Conservation (phyloP, 2,329 filamentous ascomycete species). For the Grosmannia clavigera region DNA sequence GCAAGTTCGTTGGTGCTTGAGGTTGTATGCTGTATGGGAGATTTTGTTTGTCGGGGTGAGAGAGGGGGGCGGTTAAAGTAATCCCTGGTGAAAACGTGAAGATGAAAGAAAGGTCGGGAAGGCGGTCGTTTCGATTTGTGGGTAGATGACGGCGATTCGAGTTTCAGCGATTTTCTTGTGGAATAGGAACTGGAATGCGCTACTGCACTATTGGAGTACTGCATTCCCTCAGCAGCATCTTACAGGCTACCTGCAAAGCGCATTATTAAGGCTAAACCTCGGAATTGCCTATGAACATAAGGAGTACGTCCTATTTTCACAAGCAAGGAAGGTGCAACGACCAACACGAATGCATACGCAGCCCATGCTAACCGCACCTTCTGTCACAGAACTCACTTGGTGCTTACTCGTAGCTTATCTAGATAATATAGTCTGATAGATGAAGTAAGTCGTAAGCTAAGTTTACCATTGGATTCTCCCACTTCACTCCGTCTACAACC, state of each 20-base stretch:
- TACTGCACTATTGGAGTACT: conserved; percentile 1
- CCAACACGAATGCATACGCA: neutral
- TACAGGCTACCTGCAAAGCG: neutral
- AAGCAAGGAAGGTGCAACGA: neutral
- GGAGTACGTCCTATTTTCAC: neutral
- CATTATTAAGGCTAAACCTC: neutral
- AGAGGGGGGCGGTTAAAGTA: neutral
- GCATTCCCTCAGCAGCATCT: neutral
- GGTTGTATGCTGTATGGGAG: too few relatives aligned
- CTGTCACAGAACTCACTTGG: neutral
- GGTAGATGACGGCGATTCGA: conserved; percentile 2
- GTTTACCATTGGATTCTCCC: neutral
- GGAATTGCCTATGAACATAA: neutral
- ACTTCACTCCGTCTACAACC: conserved; percentile 8
- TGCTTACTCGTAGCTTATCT: neutral
- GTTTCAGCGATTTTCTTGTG: conserved; percentile 7
- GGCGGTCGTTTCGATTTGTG: neutral
- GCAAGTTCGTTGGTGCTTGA: neutral
- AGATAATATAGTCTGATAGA: neutral
- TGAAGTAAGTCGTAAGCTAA: neutral
- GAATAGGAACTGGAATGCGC: neutral
- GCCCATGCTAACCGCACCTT: neutral
- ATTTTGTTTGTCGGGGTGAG: neutral
- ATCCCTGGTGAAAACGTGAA: neutral
- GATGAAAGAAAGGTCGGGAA: neutral